These are phyloP conservation scores for Trapa incisa DNA, from an alignment of 345 rosid genomes.

Conservation along the genomic window DNA sequence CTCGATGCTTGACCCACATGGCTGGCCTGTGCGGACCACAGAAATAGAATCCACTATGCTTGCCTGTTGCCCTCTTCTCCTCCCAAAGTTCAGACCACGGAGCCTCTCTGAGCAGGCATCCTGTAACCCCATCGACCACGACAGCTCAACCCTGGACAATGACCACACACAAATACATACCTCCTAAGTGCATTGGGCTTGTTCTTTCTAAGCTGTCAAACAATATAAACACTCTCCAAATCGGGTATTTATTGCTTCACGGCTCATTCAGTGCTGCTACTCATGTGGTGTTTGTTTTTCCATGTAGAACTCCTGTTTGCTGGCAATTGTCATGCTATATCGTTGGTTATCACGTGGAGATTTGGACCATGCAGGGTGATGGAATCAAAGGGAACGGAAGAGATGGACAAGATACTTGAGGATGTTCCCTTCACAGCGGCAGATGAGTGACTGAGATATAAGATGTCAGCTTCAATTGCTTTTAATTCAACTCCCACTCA, in stretches of 20 bases:
- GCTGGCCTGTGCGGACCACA: slow-evolving; percentile 4
- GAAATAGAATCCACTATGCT: not conserved
- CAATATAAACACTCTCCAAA: not conserved
- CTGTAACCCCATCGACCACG: not conserved
- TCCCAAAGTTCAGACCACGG: not conserved
- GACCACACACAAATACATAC: not conserved
- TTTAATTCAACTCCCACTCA: not conserved
- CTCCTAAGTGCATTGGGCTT: not conserved
- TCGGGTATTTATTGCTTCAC: not conserved
- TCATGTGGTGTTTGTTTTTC: too few relatives aligned
- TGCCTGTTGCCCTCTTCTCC: not conserved
- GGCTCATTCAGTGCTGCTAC: too few relatives aligned
- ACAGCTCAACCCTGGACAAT: not conserved
- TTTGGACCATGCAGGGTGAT: not conserved
- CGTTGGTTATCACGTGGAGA: not conserved
- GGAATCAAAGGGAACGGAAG: not conserved
- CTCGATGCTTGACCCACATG: slow-evolving; percentile 7
- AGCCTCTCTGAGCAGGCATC: not conserved
- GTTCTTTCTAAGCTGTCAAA: not conserved
- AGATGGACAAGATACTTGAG: not conserved
- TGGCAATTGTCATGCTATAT: not conserved
- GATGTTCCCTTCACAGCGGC: not conserved
- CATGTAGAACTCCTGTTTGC: not conserved
- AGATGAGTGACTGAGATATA: not conserved
- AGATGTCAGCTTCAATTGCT: slow-evolving; percentile 3